These are phyloP conservation scores for Raphanus sativus DNA, from an alignment of 345 rosid species.

Conservation along the genomic window DNA sequence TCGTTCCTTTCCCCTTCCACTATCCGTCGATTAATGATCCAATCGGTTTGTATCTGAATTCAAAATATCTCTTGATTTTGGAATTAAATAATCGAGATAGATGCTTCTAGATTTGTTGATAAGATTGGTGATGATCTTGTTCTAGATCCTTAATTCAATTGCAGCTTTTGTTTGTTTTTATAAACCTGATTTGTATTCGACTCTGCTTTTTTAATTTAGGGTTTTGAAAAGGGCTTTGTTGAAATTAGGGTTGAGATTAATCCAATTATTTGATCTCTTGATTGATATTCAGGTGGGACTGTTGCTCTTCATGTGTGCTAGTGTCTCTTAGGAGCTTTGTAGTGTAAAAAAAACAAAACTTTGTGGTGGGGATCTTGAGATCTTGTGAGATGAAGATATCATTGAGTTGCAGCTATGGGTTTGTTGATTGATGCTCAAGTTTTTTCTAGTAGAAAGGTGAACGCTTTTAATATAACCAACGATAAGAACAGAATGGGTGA, in stretches of 20 bases:
- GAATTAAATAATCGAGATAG: not conserved
- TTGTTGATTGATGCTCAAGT: slow-evolving; percentile 63
- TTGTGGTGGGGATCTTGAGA: slow-evolving; percentile 24
- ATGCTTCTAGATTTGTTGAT: not conserved
- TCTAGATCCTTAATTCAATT: slow-evolving; percentile 20
- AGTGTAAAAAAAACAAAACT: not conserved
- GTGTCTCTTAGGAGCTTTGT: slow-evolving; percentile 28
- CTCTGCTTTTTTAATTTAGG: not conserved
- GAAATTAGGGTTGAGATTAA: slow-evolving; percentile 14
- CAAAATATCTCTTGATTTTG: slow-evolving; percentile 15
- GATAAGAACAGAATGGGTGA: slow-evolving; percentile 49
- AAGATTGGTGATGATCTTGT: slow-evolving; percentile 31
- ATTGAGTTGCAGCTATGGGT: slow-evolving; percentile 56
- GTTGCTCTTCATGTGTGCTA: slow-evolving; percentile 26
- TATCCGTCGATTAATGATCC: slow-evolving; percentile 26
- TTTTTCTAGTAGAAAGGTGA: not conserved
- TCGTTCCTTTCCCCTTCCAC: slow-evolving; percentile 2
- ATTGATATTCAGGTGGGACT: slow-evolving; percentile 41
- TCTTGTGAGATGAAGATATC: slow-evolving; percentile 55
- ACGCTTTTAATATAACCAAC: slow-evolving; percentile 7
- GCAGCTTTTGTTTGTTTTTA: not conserved
- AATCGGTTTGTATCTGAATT: slow-evolving; percentile 36
- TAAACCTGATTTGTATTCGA: not conserved
- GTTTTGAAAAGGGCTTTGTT: slow-evolving; percentile 1
- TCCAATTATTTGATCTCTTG: slow-evolving; percentile 4